These are phyloP conservation scores for Hypomontagnella submonticulosa DNA, from an alignment of 495 filamentous ascomycete genomes.

Conservation along the genomic window DNA sequence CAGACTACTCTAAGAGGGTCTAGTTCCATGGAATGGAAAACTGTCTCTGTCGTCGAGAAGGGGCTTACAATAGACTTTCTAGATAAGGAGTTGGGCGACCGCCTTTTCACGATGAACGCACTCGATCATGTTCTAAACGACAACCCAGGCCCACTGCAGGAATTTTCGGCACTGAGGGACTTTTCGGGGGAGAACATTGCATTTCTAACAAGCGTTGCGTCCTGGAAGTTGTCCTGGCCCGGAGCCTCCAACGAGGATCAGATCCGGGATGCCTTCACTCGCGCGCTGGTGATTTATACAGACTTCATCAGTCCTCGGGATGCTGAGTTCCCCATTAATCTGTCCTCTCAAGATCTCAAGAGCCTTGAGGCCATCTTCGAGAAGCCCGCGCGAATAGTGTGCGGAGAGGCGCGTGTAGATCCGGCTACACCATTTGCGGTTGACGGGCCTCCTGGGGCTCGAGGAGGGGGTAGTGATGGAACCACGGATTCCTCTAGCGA, in stretches of 20 bases:
- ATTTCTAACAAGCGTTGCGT: conserved; percentile 64
- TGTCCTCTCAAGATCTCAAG: conserved; percentile 60
- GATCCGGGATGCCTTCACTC: conserved; percentile 57
- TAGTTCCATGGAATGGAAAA: conserved; percentile 38
- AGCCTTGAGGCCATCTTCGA: conserved; percentile 64
- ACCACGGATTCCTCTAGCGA: conserved; percentile 9
- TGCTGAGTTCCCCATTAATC: conserved; percentile 68
- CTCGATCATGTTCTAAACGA: conserved; percentile 64
- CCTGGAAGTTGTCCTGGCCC: conserved; percentile 61
- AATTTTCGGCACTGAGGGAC: conserved; percentile 67
- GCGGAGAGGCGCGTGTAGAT: conserved; percentile 36
- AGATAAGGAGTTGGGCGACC: conserved; percentile 40
- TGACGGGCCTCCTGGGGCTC: conserved; percentile 1
- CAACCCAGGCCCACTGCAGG: conserved; percentile 61
- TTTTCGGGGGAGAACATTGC: conserved; percentile 73
- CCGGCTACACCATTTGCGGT: conserved; percentile 35
- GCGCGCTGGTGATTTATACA: conserved; percentile 64
- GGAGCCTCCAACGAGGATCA: conserved; percentile 27
- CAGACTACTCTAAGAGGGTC: conserved; percentile 36
- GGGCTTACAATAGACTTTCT: conserved; percentile 50
- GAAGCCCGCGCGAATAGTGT: conserved; percentile 44
- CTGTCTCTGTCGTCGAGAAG: conserved; percentile 48
- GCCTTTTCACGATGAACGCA: conserved; percentile 63
- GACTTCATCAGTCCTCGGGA: conserved; percentile 61
- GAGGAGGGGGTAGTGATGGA: conserved; percentile 2